phyloP scores from a whole-genome alignment of 306 rosid genomes.

The Rosa multiflora region DNA sequence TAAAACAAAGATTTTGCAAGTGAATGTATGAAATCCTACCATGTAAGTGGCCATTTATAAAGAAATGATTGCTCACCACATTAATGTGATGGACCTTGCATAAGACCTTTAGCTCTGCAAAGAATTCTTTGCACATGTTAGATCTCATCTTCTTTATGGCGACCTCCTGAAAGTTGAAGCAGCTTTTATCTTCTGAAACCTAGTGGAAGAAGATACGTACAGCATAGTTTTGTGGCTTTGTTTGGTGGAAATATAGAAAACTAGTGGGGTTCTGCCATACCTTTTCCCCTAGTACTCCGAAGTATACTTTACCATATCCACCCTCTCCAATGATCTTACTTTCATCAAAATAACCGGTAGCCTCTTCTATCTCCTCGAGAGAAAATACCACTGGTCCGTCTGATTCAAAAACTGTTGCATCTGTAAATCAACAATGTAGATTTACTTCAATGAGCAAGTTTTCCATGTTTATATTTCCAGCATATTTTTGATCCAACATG shows the following conservation, averaged over 20 bases:
- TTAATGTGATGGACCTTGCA: constrained; percentile 65
- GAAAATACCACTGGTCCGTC: constrained; percentile 52
- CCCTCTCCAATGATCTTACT: constrained; percentile 68
- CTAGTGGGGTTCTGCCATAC: constrained; percentile 35
- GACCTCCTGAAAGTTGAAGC: constrained; percentile 61
- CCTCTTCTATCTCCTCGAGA: constrained; percentile 67
- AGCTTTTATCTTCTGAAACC: constrained; percentile 15
- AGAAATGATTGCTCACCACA: constrained; percentile 44
- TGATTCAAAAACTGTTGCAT: constrained; percentile 54
- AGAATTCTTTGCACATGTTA: constrained; percentile 73
- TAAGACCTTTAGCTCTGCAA: constrained; percentile 74
- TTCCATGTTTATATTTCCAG: background rate
- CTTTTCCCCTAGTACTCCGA: constrained; percentile 59
- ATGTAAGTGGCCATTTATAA: background rate
- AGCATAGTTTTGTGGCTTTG: background rate
- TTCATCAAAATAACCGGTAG: constrained; percentile 61
- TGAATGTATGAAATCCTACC: background rate
- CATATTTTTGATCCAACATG: background rate
- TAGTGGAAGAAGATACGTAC: background rate
- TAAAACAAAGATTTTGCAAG: constrained; percentile 32
- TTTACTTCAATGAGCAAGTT: background rate
- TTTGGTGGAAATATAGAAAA: background rate
- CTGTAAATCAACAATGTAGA: constrained; percentile 30
- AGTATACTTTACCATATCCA: constrained; percentile 75
- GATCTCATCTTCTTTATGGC: constrained; percentile 87